These are phyloP conservation scores for Volvox africanus DNA, from an alignment of 139 green algal genomes.

Conservation along the genomic window DNA sequence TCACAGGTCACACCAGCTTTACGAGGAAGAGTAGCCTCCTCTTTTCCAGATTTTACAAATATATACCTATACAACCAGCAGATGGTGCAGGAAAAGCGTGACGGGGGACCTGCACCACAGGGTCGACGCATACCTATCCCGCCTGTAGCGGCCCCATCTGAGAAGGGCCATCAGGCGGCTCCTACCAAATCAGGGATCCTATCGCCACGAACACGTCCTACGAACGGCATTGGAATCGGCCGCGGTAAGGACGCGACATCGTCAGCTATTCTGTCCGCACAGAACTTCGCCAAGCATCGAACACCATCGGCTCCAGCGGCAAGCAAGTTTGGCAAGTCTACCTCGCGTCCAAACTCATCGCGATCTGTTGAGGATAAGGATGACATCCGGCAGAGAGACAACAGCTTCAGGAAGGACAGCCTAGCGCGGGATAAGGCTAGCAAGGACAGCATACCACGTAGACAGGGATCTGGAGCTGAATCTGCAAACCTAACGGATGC, in stretches of 20 bases:
- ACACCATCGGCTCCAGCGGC: not conserved
- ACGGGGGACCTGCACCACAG: not conserved
- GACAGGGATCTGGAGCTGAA: not conserved
- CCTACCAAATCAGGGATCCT: not conserved
- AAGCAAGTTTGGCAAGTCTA: constrained; percentile 6
- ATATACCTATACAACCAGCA: not conserved
- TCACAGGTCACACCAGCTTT: no score
- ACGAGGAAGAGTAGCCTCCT: no score
- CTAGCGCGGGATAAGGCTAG: not conserved
- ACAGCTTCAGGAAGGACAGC: not conserved
- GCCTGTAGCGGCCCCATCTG: not conserved
- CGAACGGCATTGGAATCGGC: not conserved
- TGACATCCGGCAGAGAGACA: constrained; percentile 17
- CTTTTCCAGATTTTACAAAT: not conserved
- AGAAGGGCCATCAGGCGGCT: not conserved
- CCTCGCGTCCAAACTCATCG: not conserved
- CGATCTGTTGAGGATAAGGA: constrained; percentile 7
- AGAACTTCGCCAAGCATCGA: not conserved
- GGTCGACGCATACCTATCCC: not conserved
- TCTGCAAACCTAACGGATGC: not conserved
- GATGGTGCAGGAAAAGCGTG: not conserved
- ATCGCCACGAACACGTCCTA: not conserved
- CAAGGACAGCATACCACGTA: not conserved
- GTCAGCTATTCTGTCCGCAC: not conserved
- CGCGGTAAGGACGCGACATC: constrained; percentile 10